Base-by-base conservation (phyloP, 176 grass and related monocot genomes). In the Thinopyrum elongatum region DNA sequence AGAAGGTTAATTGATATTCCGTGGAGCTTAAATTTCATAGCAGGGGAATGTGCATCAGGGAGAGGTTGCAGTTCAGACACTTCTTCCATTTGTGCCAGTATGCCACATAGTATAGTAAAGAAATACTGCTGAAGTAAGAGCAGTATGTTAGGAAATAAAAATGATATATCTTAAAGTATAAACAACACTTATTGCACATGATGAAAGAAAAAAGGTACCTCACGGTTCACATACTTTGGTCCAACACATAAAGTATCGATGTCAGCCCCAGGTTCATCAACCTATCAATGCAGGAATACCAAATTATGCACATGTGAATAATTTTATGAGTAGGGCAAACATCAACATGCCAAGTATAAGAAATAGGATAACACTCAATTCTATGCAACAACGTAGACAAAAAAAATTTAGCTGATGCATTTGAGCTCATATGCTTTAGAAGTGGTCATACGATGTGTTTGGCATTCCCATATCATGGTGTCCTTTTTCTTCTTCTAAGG, bases 1-100 rank as follows among this genome's bases (percentile, higher is more conserved):
- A 98, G 86, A 80, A 98, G 93, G 35, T 98, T 93, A 71, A 98
- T 95, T n/a, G 95, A 93, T 85, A 98, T 98, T 90, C 95, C 93
- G 35, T 65, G 86, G 78, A 94, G 90, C 79, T 98, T 95, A 58
- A 98, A 95, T 90, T 88, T 98, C 93, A 95, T 92, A 82, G 94
- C 91, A 81, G 95, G 95, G 71, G 95, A 91, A 92, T 98, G 91
- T 30, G 95, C 93, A 83, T 92, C 91, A 65, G 95, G 91, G 49
- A 98, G 91, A 74, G 95, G 91, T 64, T 98, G 93, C 19, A 98
- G 72, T 84, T 98, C 95, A 33, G 90, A 87, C 47, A 98, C 91
- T 76, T 94, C 90, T 55, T 92, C 87, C 28, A 79, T 93, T 83
- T 92, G 89, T 7, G 88, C 57, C 74, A 95, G 88, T 81, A 92